Percentiles rank a stretch among this genome's conserved stretches.
Evolutionary conservation across 1,284 basidiomycete genomes (phyloP).

Genomic region (Flammula alnicola): DNA sequence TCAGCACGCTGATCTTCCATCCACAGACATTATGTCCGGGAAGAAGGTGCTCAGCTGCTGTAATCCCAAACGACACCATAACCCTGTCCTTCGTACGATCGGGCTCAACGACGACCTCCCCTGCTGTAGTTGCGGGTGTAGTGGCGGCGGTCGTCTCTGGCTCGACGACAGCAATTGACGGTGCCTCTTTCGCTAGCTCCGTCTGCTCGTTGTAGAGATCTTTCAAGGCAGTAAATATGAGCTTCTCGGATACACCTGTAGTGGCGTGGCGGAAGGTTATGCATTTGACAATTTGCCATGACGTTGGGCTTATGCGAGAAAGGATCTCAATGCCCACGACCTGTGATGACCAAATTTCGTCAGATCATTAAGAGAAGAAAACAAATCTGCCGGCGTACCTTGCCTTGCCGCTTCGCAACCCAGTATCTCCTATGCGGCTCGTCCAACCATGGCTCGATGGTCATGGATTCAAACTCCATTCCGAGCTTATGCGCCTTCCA

Average conservation of each 20-base stretch:
- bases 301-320: constrained; percentile 37
- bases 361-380: background rate
- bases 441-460: constrained; percentile 50
- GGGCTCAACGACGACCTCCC: too few relatives aligned
- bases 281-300: constrained; percentile 51
- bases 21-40: constrained; percentile 45
- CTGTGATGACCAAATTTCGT: constrained; percentile 20
- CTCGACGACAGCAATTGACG: background rate
- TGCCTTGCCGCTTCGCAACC: constrained; percentile 40
- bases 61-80: constrained; percentile 37
- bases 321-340: constrained; percentile 46
- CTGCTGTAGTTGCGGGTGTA: too few relatives aligned
- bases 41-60: constrained; percentile 40
- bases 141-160: background rate
- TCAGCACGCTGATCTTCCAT: constrained; percentile 45
- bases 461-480: constrained; percentile 48
- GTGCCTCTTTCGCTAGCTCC: background rate
- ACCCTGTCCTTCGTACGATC: background rate
- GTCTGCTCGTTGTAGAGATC: constrained; percentile 37
- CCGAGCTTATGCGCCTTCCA: constrained; percentile 45
- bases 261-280: constrained; percentile 47
- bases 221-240: constrained; percentile 45
- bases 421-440: constrained; percentile 47
- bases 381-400: constrained; percentile 14
- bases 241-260: constrained; percentile 47